These are phyloP conservation scores for Ophiocordyceps unilateralis DNA, from an alignment of 2,329 filamentous ascomycete genomes.

Conservation along the genomic window DNA sequence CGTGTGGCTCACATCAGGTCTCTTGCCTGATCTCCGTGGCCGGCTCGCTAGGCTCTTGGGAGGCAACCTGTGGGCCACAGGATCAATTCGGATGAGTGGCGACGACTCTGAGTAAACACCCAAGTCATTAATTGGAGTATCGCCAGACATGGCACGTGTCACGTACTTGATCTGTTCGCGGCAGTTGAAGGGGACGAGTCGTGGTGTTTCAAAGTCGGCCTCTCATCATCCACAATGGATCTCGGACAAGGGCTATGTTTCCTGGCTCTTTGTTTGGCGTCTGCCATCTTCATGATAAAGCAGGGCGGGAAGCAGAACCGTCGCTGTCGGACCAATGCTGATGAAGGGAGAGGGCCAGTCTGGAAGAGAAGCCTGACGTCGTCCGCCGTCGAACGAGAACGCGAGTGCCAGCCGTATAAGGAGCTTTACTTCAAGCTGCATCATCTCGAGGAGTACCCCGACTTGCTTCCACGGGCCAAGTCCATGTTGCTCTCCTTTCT, in stretches of 20 bases:
- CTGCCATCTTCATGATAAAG: neutral
- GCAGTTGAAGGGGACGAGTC: neutral
- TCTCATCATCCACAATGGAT: neutral
- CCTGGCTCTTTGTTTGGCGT: neutral
- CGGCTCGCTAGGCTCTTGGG: no score
- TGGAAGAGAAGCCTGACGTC: neutral
- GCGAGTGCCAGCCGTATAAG: conserved; percentile 1
- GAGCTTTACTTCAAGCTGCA: conserved; percentile 6
- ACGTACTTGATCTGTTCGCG: neutral
- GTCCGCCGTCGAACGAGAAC: neutral
- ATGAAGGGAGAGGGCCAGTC: neutral
- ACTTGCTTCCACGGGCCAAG: conserved; percentile 3
- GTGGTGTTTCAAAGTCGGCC: neutral
- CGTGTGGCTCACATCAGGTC: neutral
- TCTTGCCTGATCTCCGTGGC: no score
- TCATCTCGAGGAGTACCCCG: conserved; percentile 4
- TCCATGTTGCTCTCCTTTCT: conserved; percentile 4
- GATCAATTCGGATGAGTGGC: no score
- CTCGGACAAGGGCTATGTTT: neutral
- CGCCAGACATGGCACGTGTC: no score
- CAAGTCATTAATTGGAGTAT: no score
- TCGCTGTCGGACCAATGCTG: neutral
- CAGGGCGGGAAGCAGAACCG: neutral
- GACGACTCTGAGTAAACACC: no score
- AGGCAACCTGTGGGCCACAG: neutral